Base-by-base conservation (phyloP, 805 yeast species). In the Kodamaea sagamina region DNA sequence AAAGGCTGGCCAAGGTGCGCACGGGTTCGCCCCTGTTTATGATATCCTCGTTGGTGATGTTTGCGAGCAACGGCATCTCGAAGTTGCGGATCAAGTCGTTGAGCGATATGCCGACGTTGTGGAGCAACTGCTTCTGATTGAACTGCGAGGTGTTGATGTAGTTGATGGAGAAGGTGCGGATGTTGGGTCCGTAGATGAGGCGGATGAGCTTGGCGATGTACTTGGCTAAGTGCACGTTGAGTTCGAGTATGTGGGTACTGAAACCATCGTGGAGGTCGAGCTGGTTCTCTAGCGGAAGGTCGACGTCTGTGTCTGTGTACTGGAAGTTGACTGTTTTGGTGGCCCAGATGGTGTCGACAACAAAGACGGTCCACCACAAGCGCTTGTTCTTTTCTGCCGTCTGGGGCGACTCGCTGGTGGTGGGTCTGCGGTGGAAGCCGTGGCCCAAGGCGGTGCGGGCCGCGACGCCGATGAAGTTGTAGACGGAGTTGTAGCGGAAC, bases 251-350 rank as follows among this genome's bases (percentile, higher is more conserved):
- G 26, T 57, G 55, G 8, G 51, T 42, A 44, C 66, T 63, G 43
- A 65, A 69, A 18, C 50, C 36, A 43, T 68, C 72, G 22, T 53
- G 49, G 21, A 67, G 46, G 31, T 56, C 63, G 21, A 50, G 29
- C 9, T 42, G 36, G 46, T 65, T 65, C 47, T 69, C 74, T 27
- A 55, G 43, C 4, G 75, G 75, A 7, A 68, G 56, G 28, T 68
- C 71, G 9, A 68, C 71, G 40, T 70, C 75, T 1, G 75, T 70
- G 43, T 69, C 73, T 4, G 71, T 63, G 51, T 66, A 68, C 43
- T 67, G 68, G 36, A 69, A 64, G 45, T 67, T 71, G 15, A 68
- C 66, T 2, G 74, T 63, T 40, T 63, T 62, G 3, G 72, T 58
- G 2, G 73, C 63, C 73, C 73, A 69, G 8, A 62, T 55, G 5